Base-by-base conservation (phyloP, 208 protist genomes). In the Trypanosoma melophagium region DNA sequence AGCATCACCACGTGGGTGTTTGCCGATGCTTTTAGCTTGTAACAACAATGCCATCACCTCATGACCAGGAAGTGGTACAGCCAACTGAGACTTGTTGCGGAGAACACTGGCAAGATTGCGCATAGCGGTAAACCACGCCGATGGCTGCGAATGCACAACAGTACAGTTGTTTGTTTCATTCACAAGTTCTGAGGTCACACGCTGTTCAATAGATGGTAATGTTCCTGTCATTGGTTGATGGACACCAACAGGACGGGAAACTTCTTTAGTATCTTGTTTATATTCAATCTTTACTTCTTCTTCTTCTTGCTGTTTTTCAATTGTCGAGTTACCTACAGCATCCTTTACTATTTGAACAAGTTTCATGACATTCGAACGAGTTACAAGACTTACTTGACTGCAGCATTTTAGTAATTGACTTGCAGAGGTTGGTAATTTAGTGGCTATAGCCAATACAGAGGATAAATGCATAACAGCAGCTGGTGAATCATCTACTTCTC, bases 401-500 rank as follows among this genome's bases (percentile, higher is more conserved):
- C 83, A 89, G 71, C 87, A 93, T 12, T 74, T 74, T 8, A 96
- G 75, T 22, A 96, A 45, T 14, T 92, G 83, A 62, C 74, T 80
- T 21, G 81, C 84, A 25, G 85, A 88, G 22, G 70, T 82, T 12
- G 90, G 90, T 71, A 93, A 78, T 79, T 89, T 92, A n/a, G 86
- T 87, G 7, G 90, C 87, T 54, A 96, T 90, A 52, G 83, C 52
- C 21, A 96, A 74, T 1, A 96, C 79, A 28, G 83, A 81, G 25
- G 87, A 90, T 1, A 89, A 61, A 64, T 93, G 87, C 63, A 93
- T 71, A 14, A 96, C 84, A n/a, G 90, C 87, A 16, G 81, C 64
- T 3, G 90, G 90, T 0, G 87, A 93, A 74, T 96, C 90, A 66
- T 96, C 90, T 25, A 83, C 87, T 28, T 85, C 80, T 35, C 90